These are phyloP conservation scores for Suhomyces ambrosiae DNA, from an alignment of 1,139 yeast genomes.

Conservation along the genomic window DNA sequence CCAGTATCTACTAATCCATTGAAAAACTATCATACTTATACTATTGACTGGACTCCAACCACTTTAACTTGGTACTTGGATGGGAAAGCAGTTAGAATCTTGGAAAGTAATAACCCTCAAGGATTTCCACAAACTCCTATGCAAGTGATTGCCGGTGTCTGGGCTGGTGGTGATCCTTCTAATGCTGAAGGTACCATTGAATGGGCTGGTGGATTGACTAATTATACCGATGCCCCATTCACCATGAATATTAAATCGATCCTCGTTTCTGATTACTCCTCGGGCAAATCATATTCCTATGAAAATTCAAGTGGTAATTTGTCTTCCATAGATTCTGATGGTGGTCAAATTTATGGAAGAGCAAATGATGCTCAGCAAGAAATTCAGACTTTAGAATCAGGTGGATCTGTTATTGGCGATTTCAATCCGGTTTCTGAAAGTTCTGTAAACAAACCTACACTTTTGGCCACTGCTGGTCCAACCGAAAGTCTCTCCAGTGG, in stretches of 20 bases:
- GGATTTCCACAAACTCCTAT: conserved; percentile 83
- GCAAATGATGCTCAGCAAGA: conserved; percentile 50
- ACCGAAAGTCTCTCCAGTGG: conserved; percentile 13
- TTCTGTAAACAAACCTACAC: conserved; percentile 10
- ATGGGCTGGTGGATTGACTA: conserved; percentile 86
- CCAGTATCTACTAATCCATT: conserved; percentile 51
- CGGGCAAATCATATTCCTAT: conserved; percentile 70
- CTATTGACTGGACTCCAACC: conserved; percentile 78
- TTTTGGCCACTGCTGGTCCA: conserved; percentile 17
- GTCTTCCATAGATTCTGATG: conserved; percentile 65
- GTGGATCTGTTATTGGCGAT: conserved; percentile 15
- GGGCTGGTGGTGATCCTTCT: conserved; percentile 82
- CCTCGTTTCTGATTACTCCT: conserved; percentile 74
- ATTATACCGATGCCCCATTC: conserved; percentile 66
- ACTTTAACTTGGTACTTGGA: conserved; percentile 63
- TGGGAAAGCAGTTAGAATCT: conserved; percentile 59
- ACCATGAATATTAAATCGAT: conserved; percentile 65
- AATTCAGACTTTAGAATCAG: conserved; percentile 40
- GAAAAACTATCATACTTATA: conserved; percentile 66
- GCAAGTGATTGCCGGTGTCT: conserved; percentile 65
- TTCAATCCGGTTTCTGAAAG: conserved; percentile 4
- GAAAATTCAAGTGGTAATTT: conserved; percentile 65
- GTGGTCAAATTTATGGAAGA: conserved; percentile 69
- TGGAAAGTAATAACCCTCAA: conserved; percentile 51
- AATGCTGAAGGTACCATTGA: conserved; percentile 71